Evolutionary conservation across 2,329 filamentous ascomycete genomes (phyloP).

Genomic region (Fusarium bactridioides): DNA sequence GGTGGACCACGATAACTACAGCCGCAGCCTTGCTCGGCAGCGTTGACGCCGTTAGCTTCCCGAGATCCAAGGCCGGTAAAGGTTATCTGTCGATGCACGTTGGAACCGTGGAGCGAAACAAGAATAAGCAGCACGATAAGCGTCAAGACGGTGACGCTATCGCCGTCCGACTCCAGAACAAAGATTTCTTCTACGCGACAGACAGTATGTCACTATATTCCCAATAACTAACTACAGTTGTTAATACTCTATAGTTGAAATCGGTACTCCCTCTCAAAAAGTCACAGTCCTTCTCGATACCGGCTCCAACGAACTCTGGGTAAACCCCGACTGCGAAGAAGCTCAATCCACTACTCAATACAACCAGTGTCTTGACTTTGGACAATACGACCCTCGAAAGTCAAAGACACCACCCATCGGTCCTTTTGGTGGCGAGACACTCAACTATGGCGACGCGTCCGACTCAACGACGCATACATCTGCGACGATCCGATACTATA

Average conservation of each 20-base stretch:
- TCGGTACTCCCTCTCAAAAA: conserved; percentile 53
- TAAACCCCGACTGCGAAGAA: conserved; percentile 58
- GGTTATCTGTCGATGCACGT: conserved; percentile 51
- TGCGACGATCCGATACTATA: conserved; percentile 55
- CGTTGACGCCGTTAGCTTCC: conserved; percentile 36
- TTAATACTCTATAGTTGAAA: conserved; percentile 45
- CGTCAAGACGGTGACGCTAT: conserved; percentile 39
- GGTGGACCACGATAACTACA: conserved; percentile 35
- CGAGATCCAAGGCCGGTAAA: conserved; percentile 44
- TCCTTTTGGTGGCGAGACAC: conserved; percentile 48
- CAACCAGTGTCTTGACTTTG: conserved; percentile 51
- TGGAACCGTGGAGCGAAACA: conserved; percentile 42
- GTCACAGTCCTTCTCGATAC: conserved; percentile 60
- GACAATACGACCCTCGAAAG: conserved; percentile 53
- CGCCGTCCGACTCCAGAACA: conserved; percentile 46
- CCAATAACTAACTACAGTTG: background rate
- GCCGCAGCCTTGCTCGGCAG: conserved; percentile 22
- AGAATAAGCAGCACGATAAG: conserved; percentile 31
- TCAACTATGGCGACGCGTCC: conserved; percentile 52
- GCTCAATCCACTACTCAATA: conserved; percentile 47
- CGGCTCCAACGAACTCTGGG: conserved; percentile 64
- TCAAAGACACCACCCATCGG: conserved; percentile 51
- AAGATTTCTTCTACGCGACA: conserved; percentile 51
- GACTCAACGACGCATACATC: conserved; percentile 48
- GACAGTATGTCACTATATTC: conserved; percentile 44